These are phyloP conservation scores for Fusarium oxysporum DNA, from an alignment of 2,329 filamentous ascomycete genomes.

Conservation along the genomic window DNA sequence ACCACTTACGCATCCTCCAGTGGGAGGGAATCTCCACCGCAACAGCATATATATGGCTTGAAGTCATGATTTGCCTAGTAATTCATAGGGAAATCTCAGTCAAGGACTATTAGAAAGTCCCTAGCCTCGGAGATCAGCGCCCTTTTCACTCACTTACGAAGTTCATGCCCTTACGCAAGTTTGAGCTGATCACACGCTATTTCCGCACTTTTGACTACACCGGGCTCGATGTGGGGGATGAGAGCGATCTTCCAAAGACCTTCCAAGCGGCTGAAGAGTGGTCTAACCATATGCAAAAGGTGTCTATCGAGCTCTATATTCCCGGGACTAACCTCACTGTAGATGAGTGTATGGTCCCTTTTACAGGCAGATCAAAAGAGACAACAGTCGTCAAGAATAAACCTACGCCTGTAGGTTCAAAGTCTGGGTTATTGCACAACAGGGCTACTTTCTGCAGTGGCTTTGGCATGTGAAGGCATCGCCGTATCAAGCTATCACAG, in stretches of 20 bases:
- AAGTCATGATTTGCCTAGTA: too few relatives aligned
- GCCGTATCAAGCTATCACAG: neutral
- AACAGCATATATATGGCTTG: too few relatives aligned
- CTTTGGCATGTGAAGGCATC: constrained; percentile 6
- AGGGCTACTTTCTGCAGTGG: constrained; percentile 9
- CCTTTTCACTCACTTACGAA: too few relatives aligned
- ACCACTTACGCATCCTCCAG: too few relatives aligned
- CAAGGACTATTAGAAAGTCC: too few relatives aligned
- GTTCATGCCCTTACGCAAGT: neutral
- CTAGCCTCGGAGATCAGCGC: too few relatives aligned
- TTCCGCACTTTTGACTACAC: neutral
- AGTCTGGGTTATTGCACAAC: neutral
- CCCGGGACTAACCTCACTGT: neutral
- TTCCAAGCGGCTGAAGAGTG: neutral
- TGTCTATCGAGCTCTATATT: neutral
- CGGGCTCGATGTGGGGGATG: neutral
- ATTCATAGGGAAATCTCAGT: too few relatives aligned
- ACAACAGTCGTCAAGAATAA: neutral
- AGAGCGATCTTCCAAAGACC: neutral
- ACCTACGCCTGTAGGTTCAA: constrained; percentile 4
- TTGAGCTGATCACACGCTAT: neutral
- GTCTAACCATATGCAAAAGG: neutral
- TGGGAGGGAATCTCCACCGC: too few relatives aligned
- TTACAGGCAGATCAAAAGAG: neutral
- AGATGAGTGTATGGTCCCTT: constrained; percentile 7